phyloP scores from a whole-genome alignment of 2,329 filamentous ascomycete species.

The Nectriaceae sp. region DNA sequence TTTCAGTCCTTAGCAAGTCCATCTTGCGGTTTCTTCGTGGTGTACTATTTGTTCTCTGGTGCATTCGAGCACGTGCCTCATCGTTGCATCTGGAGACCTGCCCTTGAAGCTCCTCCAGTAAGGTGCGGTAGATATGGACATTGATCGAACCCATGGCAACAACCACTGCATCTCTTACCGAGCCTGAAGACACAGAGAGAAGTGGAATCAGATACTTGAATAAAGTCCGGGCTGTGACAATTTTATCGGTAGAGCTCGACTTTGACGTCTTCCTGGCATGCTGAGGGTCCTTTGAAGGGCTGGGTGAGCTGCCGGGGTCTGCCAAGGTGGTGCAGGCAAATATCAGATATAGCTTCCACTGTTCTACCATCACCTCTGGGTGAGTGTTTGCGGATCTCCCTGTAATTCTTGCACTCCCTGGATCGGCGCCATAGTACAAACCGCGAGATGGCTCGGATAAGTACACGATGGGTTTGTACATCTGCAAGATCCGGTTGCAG shows the following conservation, averaged over 20 bases:
- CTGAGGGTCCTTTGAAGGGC: conserved; percentile 57
- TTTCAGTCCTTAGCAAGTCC: conserved; percentile 86
- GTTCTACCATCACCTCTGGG: conserved; percentile 87
- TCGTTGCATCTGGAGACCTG: conserved; percentile 85
- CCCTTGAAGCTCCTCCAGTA: conserved; percentile 87
- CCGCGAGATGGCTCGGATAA: conserved; percentile 74
- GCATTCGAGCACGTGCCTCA: conserved; percentile 82
- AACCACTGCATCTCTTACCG: conserved; percentile 88
- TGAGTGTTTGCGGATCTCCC: conserved; percentile 67
- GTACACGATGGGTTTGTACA: conserved; percentile 81
- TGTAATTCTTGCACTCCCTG: conserved; percentile 53
- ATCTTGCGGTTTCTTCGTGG: conserved; percentile 80
- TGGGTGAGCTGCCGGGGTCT: conserved; percentile 66
- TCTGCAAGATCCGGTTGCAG: conserved; percentile 87
- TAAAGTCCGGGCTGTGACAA: conserved; percentile 83
- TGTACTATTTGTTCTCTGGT: conserved; percentile 82
- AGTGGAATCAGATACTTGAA: conserved; percentile 93
- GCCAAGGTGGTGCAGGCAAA: conserved; percentile 96
- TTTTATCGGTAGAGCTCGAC: conserved; percentile 68
- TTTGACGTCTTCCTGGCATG: conserved; percentile 83
- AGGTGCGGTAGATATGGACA: conserved; percentile 84
- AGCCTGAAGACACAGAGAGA: conserved; percentile 74
- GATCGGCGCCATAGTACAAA: conserved; percentile 62
- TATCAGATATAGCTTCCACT: conserved; percentile 97
- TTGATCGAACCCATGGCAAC: conserved; percentile 93